Evolutionary conservation across 192 early-diverging fungal species (phyloP), one percentile per base, ranked within the genome.

Genomic region (Podila verticillata): DNA sequence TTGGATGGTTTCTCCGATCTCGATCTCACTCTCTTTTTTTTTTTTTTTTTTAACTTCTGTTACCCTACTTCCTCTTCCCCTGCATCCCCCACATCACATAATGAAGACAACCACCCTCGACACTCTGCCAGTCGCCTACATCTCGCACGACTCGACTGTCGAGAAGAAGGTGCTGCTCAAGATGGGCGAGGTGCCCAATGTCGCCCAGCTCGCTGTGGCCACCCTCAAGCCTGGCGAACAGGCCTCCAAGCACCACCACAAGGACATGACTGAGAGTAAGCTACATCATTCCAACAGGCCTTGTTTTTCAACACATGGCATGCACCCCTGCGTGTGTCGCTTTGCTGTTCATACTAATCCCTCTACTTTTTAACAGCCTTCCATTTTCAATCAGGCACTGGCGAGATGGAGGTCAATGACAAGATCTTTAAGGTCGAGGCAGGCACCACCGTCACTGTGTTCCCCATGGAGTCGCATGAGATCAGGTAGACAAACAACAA

Each of bases 241-340:
- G 24, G 73, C 81, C 4, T 47, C 81, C 19, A 72, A 58, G 64
- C 81, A 82, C 51, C 24, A 30, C 35, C 81, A 82, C 69, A 65
- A 64, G 29, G 81, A 82, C 51, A 82, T 82, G 81, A 82, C 81
- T 20, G 81, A 82, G 69, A 82, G 77, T 80, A 80, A 56, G 68
- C 22, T 5, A 1, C 6, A n/a, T 26, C 30, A 5, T 35, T 62
- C 17, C n/a, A n/a, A n/a, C n/a, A n/a, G n/a, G n/a, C n/a, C n/a
- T 9, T 39, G 2, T 36, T 62, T 35, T 0, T 24, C 20, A 34
- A 34, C 39, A n/a, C 61, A 44, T 9, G 20, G 63, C 1, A 26
- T 26, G 13, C 15, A 30, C 22, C 22, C 12, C 3, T n/a, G n/a
- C 13, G 4, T 30, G 7, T 39, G 19, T 34, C 22, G 22, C 7